phyloP scores from a whole-genome alignment of 2,329 filamentous ascomycete genomes.

The Nakataea oryzae region DNA sequence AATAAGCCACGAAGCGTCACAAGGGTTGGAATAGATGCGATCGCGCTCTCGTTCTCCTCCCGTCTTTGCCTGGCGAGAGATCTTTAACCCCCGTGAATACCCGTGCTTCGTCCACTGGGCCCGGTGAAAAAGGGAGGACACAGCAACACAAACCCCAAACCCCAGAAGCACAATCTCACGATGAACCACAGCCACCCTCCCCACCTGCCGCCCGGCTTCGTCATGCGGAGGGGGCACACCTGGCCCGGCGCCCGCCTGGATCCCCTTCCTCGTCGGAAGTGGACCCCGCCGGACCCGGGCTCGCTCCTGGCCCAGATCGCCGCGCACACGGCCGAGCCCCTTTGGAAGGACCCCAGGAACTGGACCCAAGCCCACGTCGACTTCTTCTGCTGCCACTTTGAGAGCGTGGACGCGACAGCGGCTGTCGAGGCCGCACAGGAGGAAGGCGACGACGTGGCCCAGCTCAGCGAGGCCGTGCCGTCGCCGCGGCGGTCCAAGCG shows the following conservation, averaged over 20 bases:
- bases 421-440: neutral
- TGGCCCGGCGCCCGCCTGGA: neutral
- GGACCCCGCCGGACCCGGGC: neutral
- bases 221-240: neutral
- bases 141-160: too few relatives aligned
- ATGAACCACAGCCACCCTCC: neutral
- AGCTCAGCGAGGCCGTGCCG: neutral
- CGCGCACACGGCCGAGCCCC: neutral
- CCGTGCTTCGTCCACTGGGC: too few relatives aligned
- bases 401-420: neutral
- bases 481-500: neutral
- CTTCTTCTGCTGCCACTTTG: neutral
- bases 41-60: neutral
- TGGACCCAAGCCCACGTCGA: neutral
- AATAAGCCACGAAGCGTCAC: neutral
- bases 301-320: neutral
- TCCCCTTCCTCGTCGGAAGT: neutral
- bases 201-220: neutral
- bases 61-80: too few relatives aligned
- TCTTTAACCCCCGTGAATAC: too few relatives aligned
- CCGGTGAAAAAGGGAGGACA: too few relatives aligned
- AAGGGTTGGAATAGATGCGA: neutral
- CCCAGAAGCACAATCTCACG: neutral
- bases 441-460: too few relatives aligned
- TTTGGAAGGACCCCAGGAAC: neutral